Conservation (phyloP, 495 filamentous ascomycete genomes). For the Xylaria scruposa region DNA sequence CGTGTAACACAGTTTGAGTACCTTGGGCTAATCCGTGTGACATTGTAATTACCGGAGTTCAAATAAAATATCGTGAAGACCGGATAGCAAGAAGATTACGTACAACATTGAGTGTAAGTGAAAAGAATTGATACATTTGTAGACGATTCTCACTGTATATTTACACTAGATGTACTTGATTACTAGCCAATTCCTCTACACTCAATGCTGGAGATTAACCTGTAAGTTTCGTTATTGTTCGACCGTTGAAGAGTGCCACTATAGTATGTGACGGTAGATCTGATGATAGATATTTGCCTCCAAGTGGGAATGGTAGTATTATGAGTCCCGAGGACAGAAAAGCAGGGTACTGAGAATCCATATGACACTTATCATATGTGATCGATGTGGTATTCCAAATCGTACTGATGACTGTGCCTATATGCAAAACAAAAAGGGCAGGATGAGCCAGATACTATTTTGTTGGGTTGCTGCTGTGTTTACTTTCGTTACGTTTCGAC, state of each 20-base stretch:
- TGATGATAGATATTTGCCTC: neutral
- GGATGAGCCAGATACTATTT: neutral
- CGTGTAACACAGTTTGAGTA: too few relatives aligned
- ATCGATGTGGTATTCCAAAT: neutral
- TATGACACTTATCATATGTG: neutral
- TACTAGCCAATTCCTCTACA: neutral
- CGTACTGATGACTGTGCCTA: neutral
- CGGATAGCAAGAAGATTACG: neutral
- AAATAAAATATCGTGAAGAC: neutral
- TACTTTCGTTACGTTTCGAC: neutral
- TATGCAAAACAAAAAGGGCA: neutral
- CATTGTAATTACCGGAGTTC: neutral
- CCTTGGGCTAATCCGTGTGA: too few relatives aligned
- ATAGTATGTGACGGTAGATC: neutral
- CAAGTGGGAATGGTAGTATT: slow-evolving; percentile 7
- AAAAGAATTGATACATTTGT: neutral
- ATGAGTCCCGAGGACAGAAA: slow-evolving; percentile 4
- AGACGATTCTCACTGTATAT: neutral
- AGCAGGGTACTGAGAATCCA: neutral
- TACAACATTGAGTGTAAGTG: neutral
- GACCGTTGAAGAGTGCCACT: neutral
- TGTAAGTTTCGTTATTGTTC: neutral
- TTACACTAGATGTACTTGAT: neutral
- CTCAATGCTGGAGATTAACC: neutral
- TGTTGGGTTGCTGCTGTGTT: neutral